These are phyloP conservation scores for Chaetothyriales sp. DNA, from an alignment of 2,329 filamentous ascomycete species.

Conservation along the genomic window DNA sequence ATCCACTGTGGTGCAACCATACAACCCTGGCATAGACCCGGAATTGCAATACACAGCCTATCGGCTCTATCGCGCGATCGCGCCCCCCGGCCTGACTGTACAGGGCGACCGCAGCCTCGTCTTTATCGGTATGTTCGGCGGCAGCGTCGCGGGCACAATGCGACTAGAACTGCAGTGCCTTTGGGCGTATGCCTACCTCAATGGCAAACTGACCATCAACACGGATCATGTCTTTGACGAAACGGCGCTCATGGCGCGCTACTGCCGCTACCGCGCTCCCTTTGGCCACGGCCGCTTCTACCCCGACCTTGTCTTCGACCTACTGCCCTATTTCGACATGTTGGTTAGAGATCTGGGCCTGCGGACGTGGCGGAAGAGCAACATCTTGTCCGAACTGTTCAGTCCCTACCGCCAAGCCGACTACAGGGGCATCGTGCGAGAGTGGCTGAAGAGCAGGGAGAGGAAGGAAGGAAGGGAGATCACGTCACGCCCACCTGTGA, in stretches of 20 bases:
- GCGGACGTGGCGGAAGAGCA: constrained; percentile 27
- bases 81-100: constrained; percentile 27
- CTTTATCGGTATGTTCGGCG: constrained; percentile 34
- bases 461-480: no score
- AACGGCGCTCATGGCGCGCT: constrained; percentile 52
- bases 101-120: constrained; percentile 32
- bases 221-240: constrained; percentile 34
- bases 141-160: constrained; percentile 33
- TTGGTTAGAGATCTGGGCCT: constrained; percentile 54
- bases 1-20: constrained; percentile 19
- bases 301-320: constrained; percentile 65
- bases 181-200: constrained; percentile 54
- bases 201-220: constrained; percentile 24
- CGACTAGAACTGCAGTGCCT: constrained; percentile 33
- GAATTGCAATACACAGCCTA: constrained; percentile 21
- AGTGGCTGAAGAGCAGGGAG: constrained; percentile 22
- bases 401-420: constrained; percentile 28
- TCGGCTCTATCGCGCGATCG: constrained; percentile 35
- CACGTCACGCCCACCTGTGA: no score
- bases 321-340: constrained; percentile 58
- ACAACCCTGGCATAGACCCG: constrained; percentile 6
- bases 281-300: constrained; percentile 48
- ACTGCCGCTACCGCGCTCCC: constrained; percentile 56
- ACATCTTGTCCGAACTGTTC: constrained; percentile 23
- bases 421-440: constrained; percentile 29